These are phyloP conservation scores for Rubus idaeus DNA, from an alignment of 306 rosid genomes.

Conservation along the genomic window DNA sequence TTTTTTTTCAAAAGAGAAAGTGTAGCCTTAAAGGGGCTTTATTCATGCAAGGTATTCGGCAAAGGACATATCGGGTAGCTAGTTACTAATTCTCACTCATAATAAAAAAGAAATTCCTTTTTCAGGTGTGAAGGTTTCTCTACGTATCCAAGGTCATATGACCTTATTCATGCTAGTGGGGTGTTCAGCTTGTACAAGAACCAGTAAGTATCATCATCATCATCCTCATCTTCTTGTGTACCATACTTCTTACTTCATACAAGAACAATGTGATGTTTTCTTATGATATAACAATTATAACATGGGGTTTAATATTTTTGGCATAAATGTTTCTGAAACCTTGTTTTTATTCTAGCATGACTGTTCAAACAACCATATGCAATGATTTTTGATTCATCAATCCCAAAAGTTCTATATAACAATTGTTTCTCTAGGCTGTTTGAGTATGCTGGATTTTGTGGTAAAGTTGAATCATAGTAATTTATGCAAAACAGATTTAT, in stretches of 20 bases:
- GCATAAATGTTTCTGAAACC: not conserved
- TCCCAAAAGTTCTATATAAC: not conserved
- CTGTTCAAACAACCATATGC: not conserved
- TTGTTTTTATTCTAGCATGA: not conserved
- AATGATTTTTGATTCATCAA: not conserved
- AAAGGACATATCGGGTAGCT: not conserved
- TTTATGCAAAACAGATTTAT: not conserved
- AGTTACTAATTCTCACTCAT: slow-evolving; percentile 5
- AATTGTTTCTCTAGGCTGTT: not conserved
- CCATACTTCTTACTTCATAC: not conserved
- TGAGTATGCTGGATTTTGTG: not conserved
- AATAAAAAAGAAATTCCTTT: not conserved
- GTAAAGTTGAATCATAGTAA: not conserved
- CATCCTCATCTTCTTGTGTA: slow-evolving; percentile 25
- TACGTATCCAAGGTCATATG: slow-evolving; percentile 96
- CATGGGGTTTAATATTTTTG: not conserved
- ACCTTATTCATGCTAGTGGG: slow-evolving; percentile 78
- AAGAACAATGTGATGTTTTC: not conserved
- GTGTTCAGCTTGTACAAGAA: slow-evolving; percentile 75
- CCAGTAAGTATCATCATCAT: slow-evolving; percentile 53
- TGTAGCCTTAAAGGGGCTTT: not conserved
- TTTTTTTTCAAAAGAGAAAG: not conserved
- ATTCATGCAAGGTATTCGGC: not conserved
- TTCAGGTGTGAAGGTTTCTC: slow-evolving; percentile 99
- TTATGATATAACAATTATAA: not conserved